Conservation (phyloP, 805 yeast genomes). For the Komagataella mondaviorum region DNA sequence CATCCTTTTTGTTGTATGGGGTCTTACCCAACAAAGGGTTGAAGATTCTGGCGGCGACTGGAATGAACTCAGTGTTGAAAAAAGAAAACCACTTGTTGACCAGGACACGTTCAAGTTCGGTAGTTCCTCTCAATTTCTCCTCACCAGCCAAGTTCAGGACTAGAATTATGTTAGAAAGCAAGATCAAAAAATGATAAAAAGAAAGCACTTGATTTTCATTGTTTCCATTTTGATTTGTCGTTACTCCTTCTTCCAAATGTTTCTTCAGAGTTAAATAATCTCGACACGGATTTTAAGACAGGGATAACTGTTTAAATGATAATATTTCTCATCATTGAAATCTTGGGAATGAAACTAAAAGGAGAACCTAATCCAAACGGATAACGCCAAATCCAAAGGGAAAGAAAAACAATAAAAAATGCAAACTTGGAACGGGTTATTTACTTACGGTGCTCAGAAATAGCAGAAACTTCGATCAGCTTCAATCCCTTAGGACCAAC, state of each 20-base stretch:
- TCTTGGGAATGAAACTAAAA: constrained; percentile 3
- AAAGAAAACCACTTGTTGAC: constrained; percentile 71
- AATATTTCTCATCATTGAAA: constrained; percentile 42
- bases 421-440: not conserved
- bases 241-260: constrained; percentile 52
- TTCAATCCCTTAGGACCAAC: constrained; percentile 49
- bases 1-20: constrained; percentile 68
- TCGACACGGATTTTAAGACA: constrained; percentile 35
- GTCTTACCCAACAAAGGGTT: constrained; percentile 45
- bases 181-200: not conserved
- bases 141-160: constrained; percentile 25
- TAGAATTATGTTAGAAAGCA: not conserved
- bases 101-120: constrained; percentile 33
- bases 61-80: constrained; percentile 53
- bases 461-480: constrained; percentile 56
- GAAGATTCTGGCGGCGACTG: constrained; percentile 34
- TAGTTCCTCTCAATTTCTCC: constrained; percentile 24
- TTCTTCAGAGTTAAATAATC: constrained; percentile 15
- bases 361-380: not conserved
- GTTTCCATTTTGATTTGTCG: constrained; percentile 27
- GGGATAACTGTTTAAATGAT: constrained; percentile 63
- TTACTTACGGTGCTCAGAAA: constrained; percentile 30
- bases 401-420: not conserved
- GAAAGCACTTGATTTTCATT: not conserved
- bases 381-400: not conserved